phyloP scores from a whole-genome alignment of 805 yeast species.

The Ascoidea tarda region DNA sequence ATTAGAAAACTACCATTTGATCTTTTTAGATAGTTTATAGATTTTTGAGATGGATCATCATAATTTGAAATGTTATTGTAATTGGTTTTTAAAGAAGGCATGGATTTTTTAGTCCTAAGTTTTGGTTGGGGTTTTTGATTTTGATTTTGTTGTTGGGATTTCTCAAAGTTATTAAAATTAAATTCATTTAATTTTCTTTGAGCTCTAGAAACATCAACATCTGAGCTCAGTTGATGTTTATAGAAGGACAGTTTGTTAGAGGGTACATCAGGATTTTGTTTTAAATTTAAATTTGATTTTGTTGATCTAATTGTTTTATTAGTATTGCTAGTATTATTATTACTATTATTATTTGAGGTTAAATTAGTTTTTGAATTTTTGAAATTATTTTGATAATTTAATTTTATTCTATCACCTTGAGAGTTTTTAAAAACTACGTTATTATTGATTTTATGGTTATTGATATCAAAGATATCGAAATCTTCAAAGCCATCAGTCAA shows the following conservation, averaged over 20 bases:
- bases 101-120: neutral
- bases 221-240: neutral
- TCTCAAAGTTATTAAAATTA: neutral
- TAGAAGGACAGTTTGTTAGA: neutral
- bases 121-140: neutral
- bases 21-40: neutral
- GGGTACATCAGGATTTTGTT: too few relatives aligned
- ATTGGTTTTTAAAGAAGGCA: neutral
- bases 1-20: neutral
- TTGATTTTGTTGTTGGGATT: neutral
- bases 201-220: neutral
- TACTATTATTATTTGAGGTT: neutral
- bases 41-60: neutral
- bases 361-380: neutral
- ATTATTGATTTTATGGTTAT: slow-evolving; percentile 1
- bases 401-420: neutral
- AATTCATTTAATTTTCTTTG: neutral
- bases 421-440: slow-evolving; percentile 1
- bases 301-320: neutral
- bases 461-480: neutral
- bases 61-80: neutral
- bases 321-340: neutral
- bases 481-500: too few relatives aligned
- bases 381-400: neutral
- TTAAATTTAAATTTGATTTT: neutral